phyloP scores from a whole-genome alignment of 345 rosid species.

The Citrus sp. region DNA sequence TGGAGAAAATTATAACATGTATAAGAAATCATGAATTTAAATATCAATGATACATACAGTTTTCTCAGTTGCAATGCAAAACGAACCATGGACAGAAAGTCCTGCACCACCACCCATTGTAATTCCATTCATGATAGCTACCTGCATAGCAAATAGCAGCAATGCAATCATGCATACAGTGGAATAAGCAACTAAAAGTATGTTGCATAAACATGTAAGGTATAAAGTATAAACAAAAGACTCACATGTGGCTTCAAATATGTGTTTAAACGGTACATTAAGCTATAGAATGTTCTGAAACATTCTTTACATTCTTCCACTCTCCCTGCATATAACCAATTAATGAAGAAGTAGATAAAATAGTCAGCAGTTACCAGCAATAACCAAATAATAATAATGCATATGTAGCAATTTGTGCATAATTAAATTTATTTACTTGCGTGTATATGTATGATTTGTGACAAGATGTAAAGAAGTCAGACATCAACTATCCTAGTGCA shows the following conservation, averaged over 20 bases:
- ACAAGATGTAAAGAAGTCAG: background rate
- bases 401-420: no score
- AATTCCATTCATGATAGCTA: constrained; percentile 23
- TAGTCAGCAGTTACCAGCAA: background rate
- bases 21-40: no score
- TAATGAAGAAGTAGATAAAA: background rate
- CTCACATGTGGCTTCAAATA: constrained; percentile 51
- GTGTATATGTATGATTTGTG: background rate
- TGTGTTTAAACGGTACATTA: constrained; percentile 36
- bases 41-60: constrained; percentile 7
- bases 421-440: no score
- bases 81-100: constrained; percentile 23
- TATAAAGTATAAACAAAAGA: background rate
- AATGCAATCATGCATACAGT: background rate
- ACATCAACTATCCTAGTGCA: background rate
- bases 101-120: constrained; percentile 29
- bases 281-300: constrained; percentile 36
- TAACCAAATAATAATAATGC: background rate
- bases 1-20: background rate
- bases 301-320: constrained; percentile 40
- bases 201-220: background rate
- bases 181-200: background rate
- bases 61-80: constrained; percentile 19
- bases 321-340: constrained; percentile 25
- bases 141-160: background rate